phyloP scores from a whole-genome alignment of 495 filamentous ascomycete genomes.

The Podospora comata region DNA sequence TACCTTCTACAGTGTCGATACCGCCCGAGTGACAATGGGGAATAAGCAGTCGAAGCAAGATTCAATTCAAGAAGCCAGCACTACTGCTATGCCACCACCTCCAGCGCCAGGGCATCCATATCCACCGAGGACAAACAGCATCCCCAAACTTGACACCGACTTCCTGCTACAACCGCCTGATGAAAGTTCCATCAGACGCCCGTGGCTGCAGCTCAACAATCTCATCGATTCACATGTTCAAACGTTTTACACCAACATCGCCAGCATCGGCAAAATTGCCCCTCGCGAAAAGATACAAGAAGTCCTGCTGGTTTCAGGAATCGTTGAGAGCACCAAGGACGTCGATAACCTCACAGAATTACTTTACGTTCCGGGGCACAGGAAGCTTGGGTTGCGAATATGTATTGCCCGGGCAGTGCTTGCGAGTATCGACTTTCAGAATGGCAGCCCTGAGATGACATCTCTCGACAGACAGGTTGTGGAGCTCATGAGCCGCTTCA shows the following conservation, averaged over 20 bases:
- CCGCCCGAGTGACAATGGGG: neutral
- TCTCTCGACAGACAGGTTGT: neutral
- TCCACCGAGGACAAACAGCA: neutral
- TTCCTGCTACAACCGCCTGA: constrained; percentile 2
- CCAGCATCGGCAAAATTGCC: neutral
- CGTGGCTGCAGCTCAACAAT: constrained; percentile 5
- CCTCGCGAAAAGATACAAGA: neutral
- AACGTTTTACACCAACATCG: neutral
- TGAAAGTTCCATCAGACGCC: neutral
- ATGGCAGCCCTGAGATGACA: neutral
- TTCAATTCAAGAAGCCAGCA: neutral
- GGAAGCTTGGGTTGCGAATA: constrained; percentile 1
- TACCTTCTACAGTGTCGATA: neutral
- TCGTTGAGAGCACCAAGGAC: neutral
- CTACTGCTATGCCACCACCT: neutral
- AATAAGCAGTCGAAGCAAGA: neutral
- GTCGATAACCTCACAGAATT: neutral
- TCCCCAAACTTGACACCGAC: neutral
- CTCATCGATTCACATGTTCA: constrained; percentile 4
- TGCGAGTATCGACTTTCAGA: constrained; percentile 2
- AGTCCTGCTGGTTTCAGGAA: neutral
- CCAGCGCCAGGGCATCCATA: neutral
- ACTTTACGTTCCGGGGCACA: neutral
- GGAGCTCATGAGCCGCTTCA: neutral
- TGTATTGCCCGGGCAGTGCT: constrained; percentile 3